Evolutionary conservation across 768 basidiomycete genomes (phyloP).

Genomic region (Sarcodon aspratus): DNA sequence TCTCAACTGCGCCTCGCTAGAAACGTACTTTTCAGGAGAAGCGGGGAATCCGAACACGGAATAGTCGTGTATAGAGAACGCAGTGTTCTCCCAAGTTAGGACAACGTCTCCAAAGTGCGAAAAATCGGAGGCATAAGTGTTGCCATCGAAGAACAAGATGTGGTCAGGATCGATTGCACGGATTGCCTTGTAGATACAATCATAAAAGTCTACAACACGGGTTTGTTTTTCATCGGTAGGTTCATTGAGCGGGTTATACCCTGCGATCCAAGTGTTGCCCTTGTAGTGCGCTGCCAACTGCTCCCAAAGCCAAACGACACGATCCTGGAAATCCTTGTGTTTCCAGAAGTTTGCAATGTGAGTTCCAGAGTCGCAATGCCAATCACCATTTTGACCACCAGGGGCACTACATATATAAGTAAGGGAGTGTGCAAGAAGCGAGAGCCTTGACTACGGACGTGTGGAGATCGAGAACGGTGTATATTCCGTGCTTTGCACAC

Average conservation of each 20-base stretch:
- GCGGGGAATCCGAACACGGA: slow-evolving; percentile 63
- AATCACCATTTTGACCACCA: slow-evolving; percentile 67
- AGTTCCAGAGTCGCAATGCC: slow-evolving; percentile 68
- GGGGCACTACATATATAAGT: slow-evolving; percentile 24
- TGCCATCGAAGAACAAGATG: slow-evolving; percentile 72
- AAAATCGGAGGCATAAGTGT: slow-evolving; percentile 76
- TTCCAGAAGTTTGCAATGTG: slow-evolving; percentile 71
- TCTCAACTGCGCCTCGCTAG: slow-evolving; percentile 38
- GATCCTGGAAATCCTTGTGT: slow-evolving; percentile 80
- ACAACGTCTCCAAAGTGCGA: slow-evolving; percentile 54
- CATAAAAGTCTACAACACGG: slow-evolving; percentile 56
- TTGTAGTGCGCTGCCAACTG: slow-evolving; percentile 68
- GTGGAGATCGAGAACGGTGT: slow-evolving; percentile 76
- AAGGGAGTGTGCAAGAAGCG: too few species aligned
- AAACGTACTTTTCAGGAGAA: slow-evolving; percentile 40
- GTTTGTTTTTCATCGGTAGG: slow-evolving; percentile 62
- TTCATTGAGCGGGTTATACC: slow-evolving; percentile 83
- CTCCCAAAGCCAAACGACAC: slow-evolving; percentile 67
- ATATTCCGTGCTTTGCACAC: slow-evolving; percentile 67
- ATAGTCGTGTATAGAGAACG: slow-evolving; percentile 75
- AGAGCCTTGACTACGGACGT: slow-evolving; percentile 14
- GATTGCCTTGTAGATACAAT: slow-evolving; percentile 57
- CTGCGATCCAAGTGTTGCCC: slow-evolving; percentile 73
- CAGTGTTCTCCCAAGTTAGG: slow-evolving; percentile 56
- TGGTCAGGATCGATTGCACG: slow-evolving; percentile 60